Evolutionary conservation across 148 eudicot species (phyloP).

Genomic region (Pharnaceum exiguum): DNA sequence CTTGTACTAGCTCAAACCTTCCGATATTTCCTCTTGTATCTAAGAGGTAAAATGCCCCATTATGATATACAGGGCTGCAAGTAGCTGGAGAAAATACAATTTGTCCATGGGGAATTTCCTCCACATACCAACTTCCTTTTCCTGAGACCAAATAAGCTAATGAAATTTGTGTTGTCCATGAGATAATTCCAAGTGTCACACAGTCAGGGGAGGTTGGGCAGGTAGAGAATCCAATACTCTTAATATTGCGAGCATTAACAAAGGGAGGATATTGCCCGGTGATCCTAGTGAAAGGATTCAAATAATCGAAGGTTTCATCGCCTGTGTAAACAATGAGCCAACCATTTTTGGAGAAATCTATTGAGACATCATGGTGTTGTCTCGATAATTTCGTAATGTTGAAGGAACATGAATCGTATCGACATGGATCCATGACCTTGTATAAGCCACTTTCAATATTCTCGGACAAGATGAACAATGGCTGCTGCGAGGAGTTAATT

Average conservation of each 20-base stretch:
- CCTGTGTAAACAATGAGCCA: background rate
- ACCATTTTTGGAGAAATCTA: background rate
- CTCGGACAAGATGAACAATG: background rate
- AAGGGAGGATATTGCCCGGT: background rate
- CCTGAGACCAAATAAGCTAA: too few relatives aligned
- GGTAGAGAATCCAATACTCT: conserved; percentile 1
- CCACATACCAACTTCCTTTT: too few relatives aligned
- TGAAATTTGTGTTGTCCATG: too few relatives aligned
- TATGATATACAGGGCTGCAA: background rate
- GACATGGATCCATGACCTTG: background rate
- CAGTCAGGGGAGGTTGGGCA: conserved; percentile 10
- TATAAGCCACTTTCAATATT: background rate
- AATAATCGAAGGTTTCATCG: background rate
- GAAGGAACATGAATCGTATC: background rate
- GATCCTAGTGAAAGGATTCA: background rate
- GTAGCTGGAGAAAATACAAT: background rate
- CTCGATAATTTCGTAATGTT: background rate
- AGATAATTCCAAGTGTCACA: background rate
- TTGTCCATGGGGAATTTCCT: too few relatives aligned
- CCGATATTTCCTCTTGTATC: background rate
- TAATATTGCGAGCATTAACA: too few relatives aligned
- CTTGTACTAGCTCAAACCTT: background rate
- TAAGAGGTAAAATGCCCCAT: background rate
- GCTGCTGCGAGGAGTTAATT: too few relatives aligned
- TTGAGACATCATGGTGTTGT: background rate